Base-by-base conservation (phyloP, 169 alveolate species). In the Plasmodium billcollinsi region DNA sequence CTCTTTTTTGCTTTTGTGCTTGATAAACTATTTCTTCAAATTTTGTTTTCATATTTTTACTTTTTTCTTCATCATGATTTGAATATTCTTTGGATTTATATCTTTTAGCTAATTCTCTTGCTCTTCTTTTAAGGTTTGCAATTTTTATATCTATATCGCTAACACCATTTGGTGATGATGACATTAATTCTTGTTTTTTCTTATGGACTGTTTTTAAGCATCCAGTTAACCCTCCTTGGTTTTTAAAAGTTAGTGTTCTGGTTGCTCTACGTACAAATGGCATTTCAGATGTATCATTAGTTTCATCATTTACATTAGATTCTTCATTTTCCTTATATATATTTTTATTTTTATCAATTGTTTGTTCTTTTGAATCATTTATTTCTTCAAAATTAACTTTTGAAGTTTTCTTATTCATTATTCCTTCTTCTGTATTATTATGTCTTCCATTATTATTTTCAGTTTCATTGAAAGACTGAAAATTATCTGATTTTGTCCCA, bases 191-290 rank as follows among this genome's bases (percentile, higher is more conserved):
- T 59, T 86, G 59, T 72, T 86, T 86, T 70, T 86, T 86, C 62
- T 86, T 71, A 59, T 72, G 88, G 26, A 71, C 59, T 0, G 73
- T 66, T 54, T 72, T 70, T 62, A 86, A 58, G 33, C 92, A 86
- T 33, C 92, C 92, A 8, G 86, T 33, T 73, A 86, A 65, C 29
- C 92, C 92, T 2, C 92, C 92, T 56, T 70, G 88, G 21, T 26
- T 50, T 43, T 86, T 86, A 67, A 86, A 86, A 0, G 92, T 86
- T 24, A 86, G 80, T 59, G 52, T 86, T 66, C 92, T 65, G 14
- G 92, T 86, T 7, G 92, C 76, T 49, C 92, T 86, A 52, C 92
- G 71, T 15, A 86, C 92, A 20, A 86, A 86, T 14, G 92, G 92
- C 21, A 86, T 73, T 14, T 56, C 69, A 14, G 15, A 39, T 21